These are phyloP conservation scores for Mycena vitilis DNA, from an alignment of 768 basidiomycete genomes.

Conservation along the genomic window DNA sequence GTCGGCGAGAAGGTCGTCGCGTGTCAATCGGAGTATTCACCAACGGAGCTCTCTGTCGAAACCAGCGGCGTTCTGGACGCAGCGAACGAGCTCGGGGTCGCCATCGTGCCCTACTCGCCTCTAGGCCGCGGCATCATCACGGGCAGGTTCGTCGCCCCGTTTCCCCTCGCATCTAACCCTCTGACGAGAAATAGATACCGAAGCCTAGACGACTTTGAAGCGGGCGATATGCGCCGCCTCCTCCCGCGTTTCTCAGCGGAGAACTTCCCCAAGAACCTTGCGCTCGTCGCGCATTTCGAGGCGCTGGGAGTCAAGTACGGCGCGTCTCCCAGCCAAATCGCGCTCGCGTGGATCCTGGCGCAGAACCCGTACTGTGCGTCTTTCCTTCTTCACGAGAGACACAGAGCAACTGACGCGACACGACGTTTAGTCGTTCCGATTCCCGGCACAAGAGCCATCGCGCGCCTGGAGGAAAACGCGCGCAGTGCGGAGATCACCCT, in stretches of 20 bases:
- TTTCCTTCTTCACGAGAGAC: neutral
- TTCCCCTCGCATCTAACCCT: neutral
- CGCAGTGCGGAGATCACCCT: constrained; percentile 39
- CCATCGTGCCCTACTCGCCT: constrained; percentile 45
- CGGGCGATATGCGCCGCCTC: constrained; percentile 42
- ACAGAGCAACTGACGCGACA: neutral
- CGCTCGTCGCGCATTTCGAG: constrained; percentile 47
- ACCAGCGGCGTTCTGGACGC: constrained; percentile 39
- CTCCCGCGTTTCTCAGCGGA: constrained; percentile 47
- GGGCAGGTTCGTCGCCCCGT: constrained; percentile 30
- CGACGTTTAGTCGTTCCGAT: constrained; percentile 44
- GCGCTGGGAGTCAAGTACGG: constrained; percentile 45
- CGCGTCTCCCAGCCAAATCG: constrained; percentile 40
- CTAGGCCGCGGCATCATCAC: constrained; percentile 51
- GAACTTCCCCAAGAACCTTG: constrained; percentile 48
- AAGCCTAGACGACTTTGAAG: constrained; percentile 41
- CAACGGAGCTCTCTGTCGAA: constrained; percentile 36
- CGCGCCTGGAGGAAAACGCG: constrained; percentile 51
- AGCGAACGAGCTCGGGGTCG: constrained; percentile 43
- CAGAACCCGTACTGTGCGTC: constrained; percentile 28
- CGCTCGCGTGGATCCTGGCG: constrained; percentile 37
- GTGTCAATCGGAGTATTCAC: constrained; percentile 44
- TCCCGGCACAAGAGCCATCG: constrained; percentile 45
- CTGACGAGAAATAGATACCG: constrained; percentile 17
- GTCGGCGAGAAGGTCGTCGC: constrained; percentile 41